Percentiles rank a stretch among this genome's conserved stretches.
Conservation (phyloP, 1,284 basidiomycete genomes). For the Jaminaea rosea region DNA sequence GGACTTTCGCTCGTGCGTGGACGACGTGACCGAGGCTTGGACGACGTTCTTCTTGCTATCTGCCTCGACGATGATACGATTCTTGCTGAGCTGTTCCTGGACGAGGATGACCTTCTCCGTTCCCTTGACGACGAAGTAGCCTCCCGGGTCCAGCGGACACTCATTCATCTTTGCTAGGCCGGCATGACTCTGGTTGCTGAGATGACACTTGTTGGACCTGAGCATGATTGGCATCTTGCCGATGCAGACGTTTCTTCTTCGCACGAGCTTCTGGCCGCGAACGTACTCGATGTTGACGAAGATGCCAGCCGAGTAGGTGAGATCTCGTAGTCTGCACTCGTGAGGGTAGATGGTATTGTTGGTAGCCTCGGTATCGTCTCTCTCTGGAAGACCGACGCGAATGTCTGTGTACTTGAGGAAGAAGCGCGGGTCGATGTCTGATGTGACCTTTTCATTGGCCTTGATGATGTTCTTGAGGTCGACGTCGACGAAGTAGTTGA, state of each 20-base stretch:
- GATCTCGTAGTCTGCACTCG: constrained; percentile 92
- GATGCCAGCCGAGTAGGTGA: constrained; percentile 89
- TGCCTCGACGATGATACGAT: constrained; percentile 91
- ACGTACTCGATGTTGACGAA: constrained; percentile 93
- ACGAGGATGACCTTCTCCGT: constrained; percentile 99
- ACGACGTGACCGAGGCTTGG: constrained; percentile 84
- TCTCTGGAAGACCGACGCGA: constrained; percentile 64
- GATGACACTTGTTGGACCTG: constrained; percentile 73
- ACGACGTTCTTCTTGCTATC: constrained; percentile 74
- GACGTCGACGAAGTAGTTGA: constrained; percentile 97
- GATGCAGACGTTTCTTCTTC: constrained; percentile 73
- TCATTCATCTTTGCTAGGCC: constrained; percentile 89
- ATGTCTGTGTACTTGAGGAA: constrained; percentile 97
- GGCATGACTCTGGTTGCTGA: constrained; percentile 67
- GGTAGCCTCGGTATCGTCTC: constrained; percentile 64
- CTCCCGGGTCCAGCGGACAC: constrained; percentile 95
- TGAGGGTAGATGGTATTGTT: constrained; percentile 86
- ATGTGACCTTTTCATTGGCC: constrained; percentile 50
- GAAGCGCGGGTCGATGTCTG: constrained; percentile 93
- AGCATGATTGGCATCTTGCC: constrained; percentile 96
- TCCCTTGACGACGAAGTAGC: constrained; percentile 97
- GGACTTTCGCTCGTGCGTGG: constrained; percentile 95
- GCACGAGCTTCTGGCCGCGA: constrained; percentile 79
- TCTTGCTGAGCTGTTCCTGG: constrained; percentile 98
- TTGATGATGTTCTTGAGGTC: constrained; percentile 67